These are phyloP conservation scores for Moniliella sp. DNA, from an alignment of 1,284 basidiomycete genomes.

Conservation along the genomic window DNA sequence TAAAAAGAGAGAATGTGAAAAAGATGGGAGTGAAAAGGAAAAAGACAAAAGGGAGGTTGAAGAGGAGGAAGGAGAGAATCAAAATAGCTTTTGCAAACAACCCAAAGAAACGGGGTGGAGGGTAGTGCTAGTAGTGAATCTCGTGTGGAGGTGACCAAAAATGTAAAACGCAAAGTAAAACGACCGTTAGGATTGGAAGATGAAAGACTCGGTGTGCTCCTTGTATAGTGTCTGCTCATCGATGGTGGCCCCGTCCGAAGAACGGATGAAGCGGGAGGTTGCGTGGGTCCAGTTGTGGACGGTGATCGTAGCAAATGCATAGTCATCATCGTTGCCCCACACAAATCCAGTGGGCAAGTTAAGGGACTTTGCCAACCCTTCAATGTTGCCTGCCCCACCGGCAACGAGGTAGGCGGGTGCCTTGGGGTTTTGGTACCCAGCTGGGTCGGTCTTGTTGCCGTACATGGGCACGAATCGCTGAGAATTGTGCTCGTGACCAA, in stretches of 20 bases:
- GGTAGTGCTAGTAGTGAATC: no score
- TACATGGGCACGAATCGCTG: conserved; percentile 30
- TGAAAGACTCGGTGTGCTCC: conserved; percentile 1
- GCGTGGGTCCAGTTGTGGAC: conserved; percentile 25
- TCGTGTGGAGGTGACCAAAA: no score
- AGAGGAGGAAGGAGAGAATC: no score
- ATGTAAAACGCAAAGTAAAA: no score
- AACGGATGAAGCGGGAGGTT: conserved; percentile 1
- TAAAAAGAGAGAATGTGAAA: no score
- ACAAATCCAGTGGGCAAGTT: conserved; percentile 14
- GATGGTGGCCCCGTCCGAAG: neutral
- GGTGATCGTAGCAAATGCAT: conserved; percentile 21
- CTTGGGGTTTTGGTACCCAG: conserved; percentile 21
- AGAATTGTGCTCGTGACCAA: conserved; percentile 35
- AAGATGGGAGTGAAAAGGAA: no score
- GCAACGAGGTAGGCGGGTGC: conserved; percentile 25
- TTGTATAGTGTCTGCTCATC: conserved; percentile 1
- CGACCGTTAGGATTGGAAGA: no score
- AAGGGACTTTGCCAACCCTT: conserved; percentile 11
- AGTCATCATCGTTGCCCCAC: conserved; percentile 17
- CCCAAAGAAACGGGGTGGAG: no score
- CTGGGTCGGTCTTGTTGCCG: conserved; percentile 14
- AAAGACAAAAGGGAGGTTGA: no score
- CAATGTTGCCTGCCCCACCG: conserved; percentile 33
- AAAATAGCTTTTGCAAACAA: no score